Conservation (phyloP, 805 yeast genomes). For the Candida manassasensis region DNA sequence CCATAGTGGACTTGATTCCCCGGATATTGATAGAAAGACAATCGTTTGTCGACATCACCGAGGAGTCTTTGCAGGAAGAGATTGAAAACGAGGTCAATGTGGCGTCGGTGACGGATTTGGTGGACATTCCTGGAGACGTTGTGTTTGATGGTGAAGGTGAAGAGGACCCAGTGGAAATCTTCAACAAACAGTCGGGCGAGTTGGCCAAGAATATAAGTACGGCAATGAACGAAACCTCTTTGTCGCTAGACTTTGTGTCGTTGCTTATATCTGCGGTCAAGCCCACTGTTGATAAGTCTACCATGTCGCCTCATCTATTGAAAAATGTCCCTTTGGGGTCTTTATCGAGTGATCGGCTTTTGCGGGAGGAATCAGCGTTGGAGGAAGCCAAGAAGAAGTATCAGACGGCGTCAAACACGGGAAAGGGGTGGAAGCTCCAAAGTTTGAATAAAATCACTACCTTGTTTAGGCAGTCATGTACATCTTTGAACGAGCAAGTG, state of each 20-base stretch:
- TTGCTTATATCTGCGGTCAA: slow-evolving; percentile 72
- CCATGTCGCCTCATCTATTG: slow-evolving; percentile 81
- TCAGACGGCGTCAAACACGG: slow-evolving; percentile 35
- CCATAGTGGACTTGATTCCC: slow-evolving; percentile 54
- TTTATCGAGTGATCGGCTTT: slow-evolving; percentile 46
- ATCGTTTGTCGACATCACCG: slow-evolving; percentile 55
- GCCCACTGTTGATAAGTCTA: slow-evolving; percentile 81
- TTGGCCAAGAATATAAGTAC: slow-evolving; percentile 49
- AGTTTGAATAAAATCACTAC: slow-evolving; percentile 54
- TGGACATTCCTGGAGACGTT: slow-evolving; percentile 6
- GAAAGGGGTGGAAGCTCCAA: slow-evolving; percentile 82
- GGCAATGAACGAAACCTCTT: slow-evolving; percentile 84
- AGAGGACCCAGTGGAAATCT: slow-evolving; percentile 31
- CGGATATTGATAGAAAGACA: slow-evolving; percentile 55
- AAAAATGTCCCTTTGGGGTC: slow-evolving; percentile 75
- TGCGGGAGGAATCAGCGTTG: slow-evolving; percentile 12
- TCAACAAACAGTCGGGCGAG: slow-evolving; percentile 48
- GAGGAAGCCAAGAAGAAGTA: slow-evolving; percentile 21
- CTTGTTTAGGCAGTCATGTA: slow-evolving; percentile 48
- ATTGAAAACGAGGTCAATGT: slow-evolving; percentile 21
- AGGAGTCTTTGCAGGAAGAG: slow-evolving; percentile 47
- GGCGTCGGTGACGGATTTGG: slow-evolving; percentile 3
- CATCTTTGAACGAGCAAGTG: slow-evolving; percentile 50
- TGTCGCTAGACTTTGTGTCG: slow-evolving; percentile 84
- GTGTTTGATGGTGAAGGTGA: slow-evolving; percentile 16